These are phyloP conservation scores for Suillus luteus DNA, from an alignment of 768 basidiomycete genomes.

Conservation along the genomic window DNA sequence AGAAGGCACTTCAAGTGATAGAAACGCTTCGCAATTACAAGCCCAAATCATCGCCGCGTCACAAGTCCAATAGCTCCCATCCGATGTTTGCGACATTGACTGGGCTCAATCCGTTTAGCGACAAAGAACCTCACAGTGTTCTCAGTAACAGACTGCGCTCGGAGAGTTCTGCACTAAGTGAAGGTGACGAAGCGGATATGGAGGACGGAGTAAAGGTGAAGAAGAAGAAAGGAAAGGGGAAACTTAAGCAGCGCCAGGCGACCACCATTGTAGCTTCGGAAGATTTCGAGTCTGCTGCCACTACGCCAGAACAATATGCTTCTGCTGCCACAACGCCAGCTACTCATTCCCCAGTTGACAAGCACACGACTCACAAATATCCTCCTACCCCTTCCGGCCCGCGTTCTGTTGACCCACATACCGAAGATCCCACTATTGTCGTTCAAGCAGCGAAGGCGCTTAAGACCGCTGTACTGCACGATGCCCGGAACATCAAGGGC, in stretches of 20 bases:
- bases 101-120: conserved; percentile 39
- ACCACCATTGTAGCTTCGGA: conserved; percentile 11
- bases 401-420: conserved; percentile 26
- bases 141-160: conserved; percentile 34
- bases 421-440: conserved; percentile 41
- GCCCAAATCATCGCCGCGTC: conserved; percentile 39
- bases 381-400: conserved; percentile 35
- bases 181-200: conserved; percentile 33
- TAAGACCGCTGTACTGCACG: conserved; percentile 72
- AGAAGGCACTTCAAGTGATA: conserved; percentile 54
- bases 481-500: conserved; percentile 70
- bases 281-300: conserved; percentile 16
- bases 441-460: conserved; percentile 63
- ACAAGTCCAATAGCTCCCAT: conserved; percentile 40
- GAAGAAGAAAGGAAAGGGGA: conserved; percentile 35
- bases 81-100: conserved; percentile 40
- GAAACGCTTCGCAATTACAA: conserved; percentile 69
- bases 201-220: conserved; percentile 22
- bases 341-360: conserved; percentile 10
- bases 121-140: conserved; percentile 48
- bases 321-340: conserved; percentile 3
- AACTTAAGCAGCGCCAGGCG: conserved; percentile 18
- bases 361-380: conserved; percentile 36
- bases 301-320: conserved; percentile 11
- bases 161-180: conserved; percentile 25